These are phyloP conservation scores for Nemophila menziesii DNA, from an alignment of 257 asterid species.

Conservation along the genomic window DNA sequence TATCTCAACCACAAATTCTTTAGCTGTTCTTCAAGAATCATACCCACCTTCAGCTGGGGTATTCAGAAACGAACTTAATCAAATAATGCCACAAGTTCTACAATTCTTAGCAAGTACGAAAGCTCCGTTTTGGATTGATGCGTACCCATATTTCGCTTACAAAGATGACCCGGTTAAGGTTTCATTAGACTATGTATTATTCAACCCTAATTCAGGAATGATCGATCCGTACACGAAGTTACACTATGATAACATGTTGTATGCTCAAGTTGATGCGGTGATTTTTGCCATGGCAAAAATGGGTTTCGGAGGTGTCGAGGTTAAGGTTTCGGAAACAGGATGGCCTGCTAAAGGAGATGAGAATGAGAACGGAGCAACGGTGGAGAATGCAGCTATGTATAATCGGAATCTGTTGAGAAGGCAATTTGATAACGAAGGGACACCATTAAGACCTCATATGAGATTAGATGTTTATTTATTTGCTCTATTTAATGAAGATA, in stretches of 20 bases:
- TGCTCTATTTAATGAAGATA: constrained; percentile 71
- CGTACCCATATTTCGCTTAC: constrained; percentile 87
- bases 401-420: constrained; percentile 58
- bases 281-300: constrained; percentile 45
- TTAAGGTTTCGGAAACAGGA: constrained; percentile 72
- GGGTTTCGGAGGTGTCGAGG: constrained; percentile 55
- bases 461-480: constrained; percentile 60
- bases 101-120: constrained; percentile 46
- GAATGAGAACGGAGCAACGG: constrained; percentile 51
- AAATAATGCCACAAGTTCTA: constrained; percentile 48
- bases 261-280: constrained; percentile 81
- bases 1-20: constrained; percentile 60
- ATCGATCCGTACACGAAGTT: constrained; percentile 47
- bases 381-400: constrained; percentile 47
- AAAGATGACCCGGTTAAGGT: constrained; percentile 49
- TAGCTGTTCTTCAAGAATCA: constrained; percentile 55
- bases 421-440: constrained; percentile 50
- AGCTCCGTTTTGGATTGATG: constrained; percentile 83
- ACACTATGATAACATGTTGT: constrained; percentile 77
- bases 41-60: constrained; percentile 84
- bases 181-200: constrained; percentile 51
- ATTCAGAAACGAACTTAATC: constrained; percentile 36
- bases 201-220: constrained; percentile 60
- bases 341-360: constrained; percentile 81
- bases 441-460: constrained; percentile 53